Evolutionary conservation across 2,329 filamentous ascomycete species (phyloP), one percentile per base, ranked within the genome.

Genomic region (Pseudogymnoascus sp.): DNA sequence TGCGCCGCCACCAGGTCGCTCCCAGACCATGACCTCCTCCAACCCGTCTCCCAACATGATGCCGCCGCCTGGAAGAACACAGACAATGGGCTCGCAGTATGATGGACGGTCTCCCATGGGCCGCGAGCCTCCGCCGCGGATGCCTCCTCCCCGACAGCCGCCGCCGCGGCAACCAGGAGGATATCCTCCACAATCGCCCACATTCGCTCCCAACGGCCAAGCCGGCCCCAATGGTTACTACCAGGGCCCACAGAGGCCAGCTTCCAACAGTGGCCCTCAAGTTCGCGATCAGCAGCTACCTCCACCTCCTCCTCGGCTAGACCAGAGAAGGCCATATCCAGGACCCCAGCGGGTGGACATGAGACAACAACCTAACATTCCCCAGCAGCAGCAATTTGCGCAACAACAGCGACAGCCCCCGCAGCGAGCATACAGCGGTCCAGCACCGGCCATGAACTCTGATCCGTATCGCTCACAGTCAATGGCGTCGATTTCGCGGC

Each of bases 381-480:
- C 64, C 66, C 78, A 78, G 63, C 75, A 75, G n/a, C 78, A 79
- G 66, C 77, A 79, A 65, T 79, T 78, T 73, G 77, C 74, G 68
- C 68, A 72, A 68, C 79, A 79, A 8, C 76, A 77, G 28, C 79
- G 79, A 11, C 76, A 77, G 25, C 79, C 81, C 28, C 77, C 79
- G n/a, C 80, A 76, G 14, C 75, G 88, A 70, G 82, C 85, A 62
- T 85, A 83, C 68, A 80, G 81, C 64, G 83, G 83, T 70, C 83
- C 86, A 8, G 79, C 77, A 13, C 87, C 90, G 60, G 90, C 92
- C 51, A 77, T 96, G 77, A 95, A 95, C 74, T 87, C 85, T 37
- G 93, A 98, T 76, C 82, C 88, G 5, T 96, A 92, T 77, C 86
- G 95, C 65, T 96, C 95, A n/a, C 92, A 96, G 71, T 98, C 93